Base-by-base conservation (phyloP, 1,284 basidiomycete species). In the Lentinula novae-zelandiae region DNA sequence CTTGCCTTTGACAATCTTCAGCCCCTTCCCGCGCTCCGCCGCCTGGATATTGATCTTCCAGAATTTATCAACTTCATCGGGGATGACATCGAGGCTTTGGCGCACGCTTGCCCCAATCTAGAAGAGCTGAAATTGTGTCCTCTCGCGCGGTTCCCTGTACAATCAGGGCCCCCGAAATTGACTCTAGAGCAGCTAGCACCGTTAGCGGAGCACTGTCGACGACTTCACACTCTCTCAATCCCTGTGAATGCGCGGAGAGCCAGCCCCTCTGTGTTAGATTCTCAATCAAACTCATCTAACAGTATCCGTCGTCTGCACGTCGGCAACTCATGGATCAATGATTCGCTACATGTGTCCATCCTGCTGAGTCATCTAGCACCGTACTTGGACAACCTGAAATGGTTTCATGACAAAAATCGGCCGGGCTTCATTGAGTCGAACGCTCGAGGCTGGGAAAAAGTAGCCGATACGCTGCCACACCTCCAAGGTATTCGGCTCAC, bases 281-380 rank as follows among this genome's bases (percentile, higher is more conserved):
- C 80, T 52, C 77, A 74, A 49, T 69, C 75, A 50, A 73, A 77
- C 12, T 86, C 85, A 48, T 90, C 89, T 38, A 74, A 78, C 61
- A 84, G 87, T 36, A 78, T 92, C 27, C 75, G 83, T 38, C 84
- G 86, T 48, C 73, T 91, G 51, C 84, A 90, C 69, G 77, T 90
- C 54, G 89, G 89, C 12, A 85, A 91, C 71, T 90, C 89, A 39
- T 86, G 83, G 80, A 76, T 85, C 62, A 75, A 75, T 61, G 87
- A 92, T 67, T 80, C 86, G 27, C 77, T 92, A 59, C 83, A 85
- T 63, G 78, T 83, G 13, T 78, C 87, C 31, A 85, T 92, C 65
- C 78, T 88, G 57, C 77, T 92, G 62, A 90, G 88, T 71, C 88
- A 92, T 69, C 73, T 92, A 60, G 82, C 85, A n/a, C 89, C 89